Evolutionary conservation across 2,329 filamentous ascomycete species (phyloP).

Genomic region (Esteya vermicola): DNA sequence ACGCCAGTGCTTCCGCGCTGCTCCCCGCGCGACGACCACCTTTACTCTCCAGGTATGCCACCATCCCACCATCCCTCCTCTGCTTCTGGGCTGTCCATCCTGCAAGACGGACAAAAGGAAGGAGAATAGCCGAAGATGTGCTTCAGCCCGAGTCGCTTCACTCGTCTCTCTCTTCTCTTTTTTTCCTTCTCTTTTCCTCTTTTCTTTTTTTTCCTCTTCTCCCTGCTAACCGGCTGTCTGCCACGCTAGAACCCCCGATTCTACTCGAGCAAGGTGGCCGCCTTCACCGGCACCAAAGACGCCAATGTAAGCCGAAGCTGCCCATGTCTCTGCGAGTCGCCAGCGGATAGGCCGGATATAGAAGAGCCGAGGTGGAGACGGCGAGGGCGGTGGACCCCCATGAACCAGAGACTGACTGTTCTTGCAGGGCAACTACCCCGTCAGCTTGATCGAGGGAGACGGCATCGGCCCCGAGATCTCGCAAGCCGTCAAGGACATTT

Average conservation of each 20-base stretch:
- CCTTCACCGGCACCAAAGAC: conserved; percentile 86
- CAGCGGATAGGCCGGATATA: not conserved
- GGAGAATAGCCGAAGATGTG: too few relatives aligned
- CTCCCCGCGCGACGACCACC: conserved; percentile 38
- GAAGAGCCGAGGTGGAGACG: too few relatives aligned
- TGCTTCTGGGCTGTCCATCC: not conserved
- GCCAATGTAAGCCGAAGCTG: conserved; percentile 53
- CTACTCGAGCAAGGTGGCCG: conserved; percentile 63
- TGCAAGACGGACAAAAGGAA: too few relatives aligned
- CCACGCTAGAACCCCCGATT: conserved; percentile 15
- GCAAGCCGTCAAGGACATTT: conserved; percentile 97
- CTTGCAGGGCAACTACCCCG: conserved; percentile 76
- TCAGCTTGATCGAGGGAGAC: conserved; percentile 96
- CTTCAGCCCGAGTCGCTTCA: too few relatives aligned
- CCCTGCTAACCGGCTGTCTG: too few relatives aligned
- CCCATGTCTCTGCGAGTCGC: not conserved
- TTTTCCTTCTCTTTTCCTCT: too few relatives aligned
- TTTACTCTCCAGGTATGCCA: conserved; percentile 45
- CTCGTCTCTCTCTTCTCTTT: too few relatives aligned
- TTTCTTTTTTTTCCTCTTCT: too few relatives aligned
- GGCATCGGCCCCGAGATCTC: conserved; percentile 97
- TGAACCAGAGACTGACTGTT: not conserved
- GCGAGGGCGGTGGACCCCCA: not conserved
- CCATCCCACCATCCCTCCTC: too few relatives aligned
- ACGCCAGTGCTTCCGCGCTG: conserved; percentile 62